Evolutionary conservation across 1,284 basidiomycete genomes (phyloP).

Genomic region (Microbotryomycetes sp.): DNA sequence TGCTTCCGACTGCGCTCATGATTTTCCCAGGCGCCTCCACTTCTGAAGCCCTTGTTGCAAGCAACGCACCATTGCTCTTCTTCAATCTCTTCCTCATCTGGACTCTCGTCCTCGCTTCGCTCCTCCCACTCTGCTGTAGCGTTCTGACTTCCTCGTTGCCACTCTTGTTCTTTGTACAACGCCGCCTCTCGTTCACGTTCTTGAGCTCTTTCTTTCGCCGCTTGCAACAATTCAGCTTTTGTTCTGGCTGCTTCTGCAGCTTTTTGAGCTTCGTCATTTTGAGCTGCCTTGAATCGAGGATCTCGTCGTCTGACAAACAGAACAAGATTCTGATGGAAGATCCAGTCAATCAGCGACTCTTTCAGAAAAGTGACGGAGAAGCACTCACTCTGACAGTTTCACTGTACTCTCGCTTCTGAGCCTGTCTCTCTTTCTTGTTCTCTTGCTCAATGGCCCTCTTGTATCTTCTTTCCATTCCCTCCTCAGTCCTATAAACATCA

Average conservation of each 20-base stretch:
- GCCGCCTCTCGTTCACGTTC: constrained; percentile 36
- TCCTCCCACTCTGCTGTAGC: constrained; percentile 50
- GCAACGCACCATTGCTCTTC: constrained; percentile 83
- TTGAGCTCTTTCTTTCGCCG: constrained; percentile 33
- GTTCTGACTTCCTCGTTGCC: constrained; percentile 50
- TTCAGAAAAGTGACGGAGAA: constrained; percentile 7
- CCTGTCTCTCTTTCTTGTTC: constrained; percentile 79
- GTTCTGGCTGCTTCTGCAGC: constrained; percentile 16
- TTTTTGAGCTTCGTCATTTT: constrained; percentile 33
- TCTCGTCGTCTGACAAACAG: constrained; percentile 88
- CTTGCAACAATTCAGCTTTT: constrained; percentile 27
- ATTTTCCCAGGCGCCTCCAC: constrained; percentile 90
- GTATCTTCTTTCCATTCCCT: constrained; percentile 79
- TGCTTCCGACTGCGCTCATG: constrained; percentile 97
- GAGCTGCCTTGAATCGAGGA: constrained; percentile 58
- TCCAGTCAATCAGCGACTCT: constrained; percentile 8
- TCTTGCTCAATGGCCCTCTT: constrained; percentile 94
- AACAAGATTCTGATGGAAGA: constrained; percentile 60
- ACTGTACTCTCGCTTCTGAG: constrained; percentile 84
- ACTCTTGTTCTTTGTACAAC: constrained; percentile 38
- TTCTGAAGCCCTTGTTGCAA: constrained; percentile 83
- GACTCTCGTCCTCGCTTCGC: constrained; percentile 46
- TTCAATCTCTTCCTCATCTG: constrained; percentile 29
- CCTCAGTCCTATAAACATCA: constrained; percentile 72
- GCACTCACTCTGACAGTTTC: constrained; percentile 71